Conservation (phyloP, 352 stramenopile species). For the Globisporangium apiculatum region DNA sequence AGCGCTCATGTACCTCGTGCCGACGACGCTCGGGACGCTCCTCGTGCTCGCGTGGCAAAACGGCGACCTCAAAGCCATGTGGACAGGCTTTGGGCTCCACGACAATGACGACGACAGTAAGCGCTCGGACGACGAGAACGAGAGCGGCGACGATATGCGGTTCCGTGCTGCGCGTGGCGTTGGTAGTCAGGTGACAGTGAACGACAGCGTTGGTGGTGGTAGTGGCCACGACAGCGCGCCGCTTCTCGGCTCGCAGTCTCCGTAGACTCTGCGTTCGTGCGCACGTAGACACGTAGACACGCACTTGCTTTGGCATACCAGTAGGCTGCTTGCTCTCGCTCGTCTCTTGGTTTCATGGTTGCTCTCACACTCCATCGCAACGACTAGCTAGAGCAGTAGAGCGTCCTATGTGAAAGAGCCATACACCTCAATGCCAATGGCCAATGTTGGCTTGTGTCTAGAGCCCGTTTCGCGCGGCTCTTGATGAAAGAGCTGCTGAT, state of each 20-base stretch:
- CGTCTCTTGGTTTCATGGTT: too few species aligned
- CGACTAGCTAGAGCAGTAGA: too few species aligned
- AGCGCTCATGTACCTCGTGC: slow-evolving; percentile 95
- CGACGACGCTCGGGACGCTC: slow-evolving; percentile 85
- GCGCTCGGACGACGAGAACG: slow-evolving; percentile 10
- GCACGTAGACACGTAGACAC: too few species aligned
- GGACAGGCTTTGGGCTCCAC: slow-evolving; percentile 25
- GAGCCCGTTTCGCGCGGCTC: not conserved
- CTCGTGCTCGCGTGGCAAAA: slow-evolving; percentile 52
- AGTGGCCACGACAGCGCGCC: slow-evolving; percentile 20
- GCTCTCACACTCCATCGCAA: too few species aligned
- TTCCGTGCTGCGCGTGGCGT: slow-evolving; percentile 17
- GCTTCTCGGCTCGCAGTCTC: slow-evolving; percentile 20
- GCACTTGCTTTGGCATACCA: too few species aligned
- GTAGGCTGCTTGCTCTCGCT: too few species aligned
- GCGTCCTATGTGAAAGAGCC: too few species aligned
- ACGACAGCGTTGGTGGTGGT: slow-evolving; percentile 9
- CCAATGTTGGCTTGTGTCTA: too few species aligned
- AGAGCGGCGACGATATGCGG: slow-evolving; percentile 11
- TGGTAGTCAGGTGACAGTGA: slow-evolving; percentile 7
- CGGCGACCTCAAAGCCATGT: slow-evolving; percentile 68
- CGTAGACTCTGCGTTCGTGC: slow-evolving; percentile 3
- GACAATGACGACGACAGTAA: slow-evolving; percentile 13
- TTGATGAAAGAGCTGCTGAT: not conserved
- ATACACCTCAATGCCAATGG: too few species aligned